Conservation (phyloP, 768 basidiomycete genomes). For the Arthromyces matolae region DNA sequence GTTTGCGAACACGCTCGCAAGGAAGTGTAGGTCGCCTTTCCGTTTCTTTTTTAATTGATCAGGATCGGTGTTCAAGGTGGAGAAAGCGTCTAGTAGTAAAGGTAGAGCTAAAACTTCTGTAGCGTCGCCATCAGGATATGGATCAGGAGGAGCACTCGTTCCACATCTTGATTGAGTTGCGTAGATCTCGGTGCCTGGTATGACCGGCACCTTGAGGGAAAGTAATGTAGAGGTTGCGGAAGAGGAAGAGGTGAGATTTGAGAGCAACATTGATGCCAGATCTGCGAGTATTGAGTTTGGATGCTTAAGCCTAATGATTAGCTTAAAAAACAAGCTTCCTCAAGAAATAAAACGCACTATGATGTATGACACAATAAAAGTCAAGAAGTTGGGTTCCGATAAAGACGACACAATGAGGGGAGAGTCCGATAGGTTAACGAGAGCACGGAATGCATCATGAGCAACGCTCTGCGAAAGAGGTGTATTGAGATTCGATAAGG, state of each 20-base stretch:
- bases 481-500: constrained; percentile 6
- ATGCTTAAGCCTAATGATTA: constrained; percentile 51
- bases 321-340: neutral
- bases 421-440: constrained; percentile 91
- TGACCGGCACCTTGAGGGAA: constrained; percentile 60
- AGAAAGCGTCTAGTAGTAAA: constrained; percentile 86
- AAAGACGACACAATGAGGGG: constrained; percentile 61
- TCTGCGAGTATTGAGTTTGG: constrained; percentile 90
- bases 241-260: constrained; percentile 84
- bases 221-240: constrained; percentile 62
- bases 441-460: constrained; percentile 91
- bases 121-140: constrained; percentile 57
- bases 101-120: constrained; percentile 64
- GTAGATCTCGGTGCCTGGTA: constrained; percentile 54
- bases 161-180: constrained; percentile 76
- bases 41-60: constrained; percentile 47
- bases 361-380: constrained; percentile 86
- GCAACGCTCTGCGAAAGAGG: constrained; percentile 65
- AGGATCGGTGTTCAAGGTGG: constrained; percentile 48
- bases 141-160: constrained; percentile 72
- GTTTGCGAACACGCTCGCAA: constrained; percentile 94
- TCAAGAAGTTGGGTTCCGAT: constrained; percentile 68
- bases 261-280: constrained; percentile 94
- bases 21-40: constrained; percentile 85
- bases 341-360: constrained; percentile 53